Base-by-base conservation (phyloP, 164 flowering plant species). In the Magnolia sinica region DNA sequence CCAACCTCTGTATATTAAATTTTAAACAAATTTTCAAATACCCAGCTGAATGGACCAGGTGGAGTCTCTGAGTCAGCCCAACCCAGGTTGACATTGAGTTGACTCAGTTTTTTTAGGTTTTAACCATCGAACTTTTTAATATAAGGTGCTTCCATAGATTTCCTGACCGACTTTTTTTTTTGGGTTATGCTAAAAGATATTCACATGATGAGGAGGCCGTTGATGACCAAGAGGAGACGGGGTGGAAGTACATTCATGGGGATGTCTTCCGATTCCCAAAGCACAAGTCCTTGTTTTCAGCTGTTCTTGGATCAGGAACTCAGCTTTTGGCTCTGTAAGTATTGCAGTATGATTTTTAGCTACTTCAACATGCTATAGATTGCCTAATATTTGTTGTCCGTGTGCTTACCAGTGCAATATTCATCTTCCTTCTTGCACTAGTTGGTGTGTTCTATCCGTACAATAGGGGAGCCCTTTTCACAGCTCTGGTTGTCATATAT, bases 371-470 rank as follows among this genome's bases (percentile, higher is more conserved):
- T 68, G n/a, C 0, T 31, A 13, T 68, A 5, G 18, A 68, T 68
- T 29, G 22, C 71, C 50, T 68, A 31, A 70, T 50, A 18, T 22
- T 22, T 49, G 16, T 64, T 23, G 61, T 18, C 8, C 72, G 8
- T 27, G 22, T 71, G 52, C 24, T 73, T 63, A 20, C 55, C 81
- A 81, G 84, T 64, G 75, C 84, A 9, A 65, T 81, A 8, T 81
- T 81, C 76, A 81, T 81, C 65, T 81, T 81, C 72, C 37, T 81
- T 55, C 81, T 81, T 64, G 79, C 84, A 0, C 74, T 81, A n/a
- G 81, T 81, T 73, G 84, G 84, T 22, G 84, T 81, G 16, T 81
- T 81, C 70, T 81, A 81, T 64, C 84, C 84, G 50, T 81, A 81
- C 81, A 81, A 81, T 66, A 64, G 84, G 49, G 84, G 84, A 22